A percentile compares a stretch with the other conserved stretches of the same genome.
Conservation (phyloP, 2,329 filamentous ascomycete genomes). For the Hymenoscyphus fructigenus region DNA sequence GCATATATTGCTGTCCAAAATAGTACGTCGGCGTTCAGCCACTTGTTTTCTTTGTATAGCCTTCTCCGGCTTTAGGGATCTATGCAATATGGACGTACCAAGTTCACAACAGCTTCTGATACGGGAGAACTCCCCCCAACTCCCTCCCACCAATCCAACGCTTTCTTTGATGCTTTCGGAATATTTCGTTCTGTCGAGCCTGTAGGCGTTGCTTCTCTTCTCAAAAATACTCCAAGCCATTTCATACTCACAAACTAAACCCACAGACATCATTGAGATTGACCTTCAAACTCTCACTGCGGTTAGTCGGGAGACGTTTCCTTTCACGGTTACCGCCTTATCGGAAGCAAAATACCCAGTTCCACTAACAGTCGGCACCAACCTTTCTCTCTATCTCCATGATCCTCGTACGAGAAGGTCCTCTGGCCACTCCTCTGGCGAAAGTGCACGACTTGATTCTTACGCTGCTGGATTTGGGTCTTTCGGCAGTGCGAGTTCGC, state of each 20-base stretch:
- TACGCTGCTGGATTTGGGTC: constrained; percentile 31
- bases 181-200: not conserved
- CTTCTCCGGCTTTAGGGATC: not conserved
- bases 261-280: constrained; percentile 69
- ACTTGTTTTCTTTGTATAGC: not conserved
- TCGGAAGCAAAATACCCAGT: constrained; percentile 65
- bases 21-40: constrained; percentile 41
- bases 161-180: not conserved
- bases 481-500: constrained; percentile 24
- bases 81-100: not conserved
- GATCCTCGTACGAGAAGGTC: constrained; percentile 59
- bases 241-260: not conserved
- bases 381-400: constrained; percentile 76
- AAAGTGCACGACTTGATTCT: constrained; percentile 27
- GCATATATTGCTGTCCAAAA: constrained; percentile 81
- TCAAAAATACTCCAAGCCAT: not conserved
- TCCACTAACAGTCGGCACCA: constrained; percentile 82
- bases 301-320: constrained; percentile 68
- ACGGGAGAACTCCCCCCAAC: not conserved
- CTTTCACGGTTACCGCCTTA: constrained; percentile 80
- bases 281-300: constrained; percentile 73
- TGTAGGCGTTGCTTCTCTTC: not conserved
- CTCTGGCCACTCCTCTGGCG: constrained; percentile 22
- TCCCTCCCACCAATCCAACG: not conserved
- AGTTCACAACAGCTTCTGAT: not conserved